Evolutionary conservation across 768 basidiomycete genomes (phyloP).

Genomic region (Auricularia sp.): DNA sequence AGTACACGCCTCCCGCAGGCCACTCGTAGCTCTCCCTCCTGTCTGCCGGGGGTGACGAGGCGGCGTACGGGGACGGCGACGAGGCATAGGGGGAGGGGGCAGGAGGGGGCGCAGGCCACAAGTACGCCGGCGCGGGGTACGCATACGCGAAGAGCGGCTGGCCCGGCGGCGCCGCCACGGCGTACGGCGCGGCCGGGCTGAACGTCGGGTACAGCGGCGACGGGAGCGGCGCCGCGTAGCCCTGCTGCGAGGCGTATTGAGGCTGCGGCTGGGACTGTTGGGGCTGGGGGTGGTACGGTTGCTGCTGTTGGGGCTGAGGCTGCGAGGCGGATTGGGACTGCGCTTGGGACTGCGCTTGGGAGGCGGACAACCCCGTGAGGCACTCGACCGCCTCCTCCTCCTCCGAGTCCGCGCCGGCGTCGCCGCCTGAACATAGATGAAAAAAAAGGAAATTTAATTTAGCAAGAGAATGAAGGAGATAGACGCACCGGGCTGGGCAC

Average conservation of each 20-base stretch:
- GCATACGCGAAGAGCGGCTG: background rate
- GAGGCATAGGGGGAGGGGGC: background rate
- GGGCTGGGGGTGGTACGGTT: background rate
- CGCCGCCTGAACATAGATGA: background rate
- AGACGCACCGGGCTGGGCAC: no score
- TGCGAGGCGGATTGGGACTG: no score
- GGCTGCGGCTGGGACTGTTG: background rate
- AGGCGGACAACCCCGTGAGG: background rate
- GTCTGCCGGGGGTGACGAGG: no score
- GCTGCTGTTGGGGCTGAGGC: background rate
- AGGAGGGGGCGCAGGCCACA: background rate
- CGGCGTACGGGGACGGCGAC: no score
- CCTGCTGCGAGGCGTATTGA: background rate
- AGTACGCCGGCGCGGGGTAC: background rate
- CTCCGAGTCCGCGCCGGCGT: background rate
- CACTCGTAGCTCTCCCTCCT: no score
- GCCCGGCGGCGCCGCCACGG: background rate
- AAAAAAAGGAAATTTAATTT: no score
- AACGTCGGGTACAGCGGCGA: background rate
- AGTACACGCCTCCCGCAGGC: no score
- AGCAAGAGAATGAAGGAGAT: no score
- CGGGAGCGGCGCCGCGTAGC: background rate
- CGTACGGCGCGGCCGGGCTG: background rate
- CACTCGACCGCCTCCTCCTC: background rate
- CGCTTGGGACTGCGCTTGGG: background rate